phyloP scores from a whole-genome alignment of 2,329 filamentous ascomycete genomes.

The Knoxdaviesia proteae region DNA sequence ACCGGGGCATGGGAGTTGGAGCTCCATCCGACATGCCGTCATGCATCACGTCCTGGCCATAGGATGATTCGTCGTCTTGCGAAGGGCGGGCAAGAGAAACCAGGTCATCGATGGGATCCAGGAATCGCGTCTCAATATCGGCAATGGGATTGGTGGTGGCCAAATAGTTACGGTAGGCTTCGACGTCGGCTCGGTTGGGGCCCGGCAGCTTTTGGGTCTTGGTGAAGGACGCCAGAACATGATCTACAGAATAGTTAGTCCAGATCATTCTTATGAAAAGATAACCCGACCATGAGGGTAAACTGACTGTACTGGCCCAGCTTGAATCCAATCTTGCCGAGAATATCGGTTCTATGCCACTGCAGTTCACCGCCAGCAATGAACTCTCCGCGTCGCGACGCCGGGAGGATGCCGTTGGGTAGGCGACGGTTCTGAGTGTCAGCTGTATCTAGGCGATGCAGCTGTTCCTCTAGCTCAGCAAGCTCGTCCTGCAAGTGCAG shows the following conservation, averaged over 20 bases:
- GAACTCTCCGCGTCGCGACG: slow-evolving; percentile 36
- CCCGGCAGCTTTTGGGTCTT: slow-evolving; percentile 25
- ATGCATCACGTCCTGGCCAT: background rate
- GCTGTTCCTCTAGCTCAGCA: slow-evolving; percentile 56
- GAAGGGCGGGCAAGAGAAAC: slow-evolving; percentile 16
- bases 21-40: slow-evolving; percentile 6
- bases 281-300: background rate
- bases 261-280: too few species aligned
- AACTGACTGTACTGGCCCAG: slow-evolving; percentile 44
- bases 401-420: slow-evolving; percentile 26
- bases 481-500: slow-evolving; percentile 76
- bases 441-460: slow-evolving; percentile 43
- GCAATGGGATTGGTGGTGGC: slow-evolving; percentile 30
- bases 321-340: slow-evolving; percentile 44
- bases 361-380: slow-evolving; percentile 34
- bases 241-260: slow-evolving; percentile 17
- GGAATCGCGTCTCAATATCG: slow-evolving; percentile 36
- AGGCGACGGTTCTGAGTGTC: slow-evolving; percentile 27
- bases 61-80: background rate
- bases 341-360: slow-evolving; percentile 35
- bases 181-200: slow-evolving; percentile 29
- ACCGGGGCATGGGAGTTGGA: slow-evolving; percentile 8
- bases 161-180: slow-evolving; percentile 31
- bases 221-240: slow-evolving; percentile 37
- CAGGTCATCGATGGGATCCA: slow-evolving; percentile 33